These are phyloP conservation scores for Penicillium sp. DNA, from an alignment of 2,329 filamentous ascomycete genomes.

Conservation along the genomic window DNA sequence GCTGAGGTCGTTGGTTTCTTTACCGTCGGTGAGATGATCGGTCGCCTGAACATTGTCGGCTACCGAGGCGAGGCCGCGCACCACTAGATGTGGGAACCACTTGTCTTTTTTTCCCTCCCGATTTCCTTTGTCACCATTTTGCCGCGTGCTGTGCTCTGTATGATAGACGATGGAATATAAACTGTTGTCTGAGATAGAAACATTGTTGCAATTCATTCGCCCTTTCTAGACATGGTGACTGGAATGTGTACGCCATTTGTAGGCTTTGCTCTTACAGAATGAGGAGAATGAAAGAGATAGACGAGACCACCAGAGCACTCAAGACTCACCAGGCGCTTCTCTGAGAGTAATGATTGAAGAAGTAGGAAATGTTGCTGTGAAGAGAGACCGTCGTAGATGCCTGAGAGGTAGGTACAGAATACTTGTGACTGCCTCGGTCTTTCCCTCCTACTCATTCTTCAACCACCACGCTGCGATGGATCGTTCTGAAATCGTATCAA, in stretches of 20 bases:
- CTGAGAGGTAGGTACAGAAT: too few relatives aligned
- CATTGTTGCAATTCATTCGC: slow-evolving; percentile 19
- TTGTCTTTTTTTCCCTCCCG: slow-evolving; percentile 30
- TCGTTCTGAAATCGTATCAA: too few relatives aligned
- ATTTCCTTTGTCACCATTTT: slow-evolving; percentile 33
- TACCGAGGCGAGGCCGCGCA: slow-evolving; percentile 69
- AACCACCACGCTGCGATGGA: too few relatives aligned
- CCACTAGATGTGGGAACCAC: slow-evolving; percentile 34
- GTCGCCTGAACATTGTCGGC: slow-evolving; percentile 89
- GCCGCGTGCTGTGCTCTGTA: slow-evolving; percentile 42
- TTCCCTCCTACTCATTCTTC: too few relatives aligned
- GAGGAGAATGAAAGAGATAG: background rate
- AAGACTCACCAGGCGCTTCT: too few relatives aligned
- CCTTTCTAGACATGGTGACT: background rate
- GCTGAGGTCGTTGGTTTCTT: slow-evolving; percentile 96
- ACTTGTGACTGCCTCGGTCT: too few relatives aligned
- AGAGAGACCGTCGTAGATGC: too few relatives aligned
- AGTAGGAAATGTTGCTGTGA: too few relatives aligned
- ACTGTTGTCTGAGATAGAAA: slow-evolving; percentile 42
- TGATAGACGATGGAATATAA: slow-evolving; percentile 49
- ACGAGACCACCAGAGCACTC: too few relatives aligned
- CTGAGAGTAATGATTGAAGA: too few relatives aligned
- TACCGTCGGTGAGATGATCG: slow-evolving; percentile 95
- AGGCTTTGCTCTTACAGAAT: too few relatives aligned
- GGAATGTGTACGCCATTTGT: background rate